Base-by-base conservation (phyloP, 768 basidiomycete species). In the Pholiota molesta region DNA sequence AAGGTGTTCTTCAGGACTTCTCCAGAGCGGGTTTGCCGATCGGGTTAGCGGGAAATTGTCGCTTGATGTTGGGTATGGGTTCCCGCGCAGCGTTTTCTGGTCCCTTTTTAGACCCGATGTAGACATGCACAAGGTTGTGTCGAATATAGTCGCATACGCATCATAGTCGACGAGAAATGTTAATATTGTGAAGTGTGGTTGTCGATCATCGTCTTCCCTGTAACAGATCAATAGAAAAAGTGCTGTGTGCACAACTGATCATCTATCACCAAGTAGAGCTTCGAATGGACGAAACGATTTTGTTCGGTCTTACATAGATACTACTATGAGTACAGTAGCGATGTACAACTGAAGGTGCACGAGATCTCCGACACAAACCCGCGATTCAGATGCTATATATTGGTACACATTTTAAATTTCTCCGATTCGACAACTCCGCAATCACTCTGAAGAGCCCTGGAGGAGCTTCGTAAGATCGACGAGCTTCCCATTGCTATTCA, bases 401-500 rank as follows among this genome's bases (percentile, higher is more conserved):
- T 52, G 29, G 37, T 61, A 40, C 60, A 52, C 55, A 49, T 53
- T 65, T 49, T n/a, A n/a, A n/a, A n/a, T n/a, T n/a, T 59, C 53
- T 68, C 62, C 65, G 64, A 66, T 66, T 65, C 59, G 62, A 60
- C 52, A 54, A 45, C 44, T 33, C 23, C 45, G 21, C 42, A 42
- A 58, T 66, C 52, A 52, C 33, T 39, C 35, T 39, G 33, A 33
- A 23, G 40, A 39, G 14, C 65, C 61, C 26, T 63, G 45, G 16
- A 68, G 60, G 44, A 83, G 66, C 60, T 77, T 78, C 56, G 71
- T 69, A 52, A 94, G 74, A 72, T 90, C 84, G 2, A 94, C 79
- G 39, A 82, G 71, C 61, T 77, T 68, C 6, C 91, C 91, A 19
- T 82, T 74, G 66, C 88, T 89, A 39, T 83, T 87, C 77, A 95